These are phyloP conservation scores for Pleomassaria siparia DNA, from an alignment of 2,329 filamentous ascomycete genomes.

Conservation along the genomic window DNA sequence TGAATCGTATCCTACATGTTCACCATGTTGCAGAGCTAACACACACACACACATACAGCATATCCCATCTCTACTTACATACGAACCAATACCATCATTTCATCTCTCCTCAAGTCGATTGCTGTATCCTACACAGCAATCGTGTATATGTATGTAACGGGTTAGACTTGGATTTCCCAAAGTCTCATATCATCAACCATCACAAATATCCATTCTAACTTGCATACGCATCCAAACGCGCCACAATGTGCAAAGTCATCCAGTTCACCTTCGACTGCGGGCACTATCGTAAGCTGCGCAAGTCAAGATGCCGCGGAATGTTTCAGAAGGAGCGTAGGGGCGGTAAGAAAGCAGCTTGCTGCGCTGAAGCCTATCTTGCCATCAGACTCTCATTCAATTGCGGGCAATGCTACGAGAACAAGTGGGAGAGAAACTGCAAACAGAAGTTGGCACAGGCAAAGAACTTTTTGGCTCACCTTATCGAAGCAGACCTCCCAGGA, in stretches of 20 bases:
- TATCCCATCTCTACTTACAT: no score
- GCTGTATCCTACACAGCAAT: no score
- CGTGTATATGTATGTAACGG: no score
- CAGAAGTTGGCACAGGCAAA: conserved; percentile 18
- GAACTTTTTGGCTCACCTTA: conserved; percentile 9
- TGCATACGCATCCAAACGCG: no score
- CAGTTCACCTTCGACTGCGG: conserved; percentile 35
- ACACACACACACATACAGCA: no score
- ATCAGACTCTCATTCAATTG: conserved; percentile 19
- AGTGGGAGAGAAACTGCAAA: conserved; percentile 20
- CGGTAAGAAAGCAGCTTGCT: conserved; percentile 26
- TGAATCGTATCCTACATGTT: no score
- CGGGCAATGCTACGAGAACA: conserved; percentile 22
- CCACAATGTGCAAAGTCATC: conserved; percentile 42
- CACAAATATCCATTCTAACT: not conserved
- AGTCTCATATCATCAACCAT: not conserved
- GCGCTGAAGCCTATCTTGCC: conserved; percentile 23
- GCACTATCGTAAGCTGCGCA: conserved; percentile 28
- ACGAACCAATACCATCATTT: no score
- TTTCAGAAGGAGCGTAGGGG: conserved; percentile 22
- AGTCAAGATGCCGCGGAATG: conserved; percentile 38
- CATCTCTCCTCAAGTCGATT: no score
- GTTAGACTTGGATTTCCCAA: not conserved
- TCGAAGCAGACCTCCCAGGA: conserved; percentile 6
- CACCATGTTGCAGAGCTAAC: no score